These are phyloP conservation scores for Alternaria triticina DNA, from an alignment of 2,329 filamentous ascomycete species.

Conservation along the genomic window DNA sequence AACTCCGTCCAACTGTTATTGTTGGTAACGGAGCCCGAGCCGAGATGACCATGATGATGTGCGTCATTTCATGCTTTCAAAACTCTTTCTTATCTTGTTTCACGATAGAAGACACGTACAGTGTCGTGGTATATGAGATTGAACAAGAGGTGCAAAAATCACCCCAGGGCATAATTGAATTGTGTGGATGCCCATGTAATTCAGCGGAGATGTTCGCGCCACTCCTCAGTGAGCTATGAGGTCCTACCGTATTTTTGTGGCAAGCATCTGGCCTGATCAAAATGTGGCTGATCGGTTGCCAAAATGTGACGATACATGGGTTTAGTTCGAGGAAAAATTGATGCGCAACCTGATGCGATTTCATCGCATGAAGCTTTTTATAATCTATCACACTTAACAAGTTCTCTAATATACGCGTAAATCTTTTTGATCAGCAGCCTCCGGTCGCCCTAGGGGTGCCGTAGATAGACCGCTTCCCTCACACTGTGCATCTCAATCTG, in stretches of 20 bases:
- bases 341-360: not conserved
- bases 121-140: not conserved
- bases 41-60: not conserved
- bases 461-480: not conserved
- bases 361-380: too few relatives aligned
- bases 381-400: too few relatives aligned
- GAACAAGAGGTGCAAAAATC: not conserved
- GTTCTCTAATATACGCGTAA: too few relatives aligned
- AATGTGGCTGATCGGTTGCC: accelerated
- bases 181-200: too few relatives aligned
- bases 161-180: too few relatives aligned
- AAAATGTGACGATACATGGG: not conserved
- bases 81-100: not conserved
- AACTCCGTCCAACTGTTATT: not conserved
- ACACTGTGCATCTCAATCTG: not conserved
- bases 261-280: accelerated
- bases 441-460: not conserved
- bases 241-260: not conserved
- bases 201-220: not conserved
- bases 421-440: not conserved
- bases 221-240: not conserved
- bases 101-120: not conserved
- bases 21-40: not conserved
- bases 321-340: not conserved
- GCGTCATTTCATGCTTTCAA: too few relatives aligned